These are phyloP conservation scores for Fusarium udum DNA, from an alignment of 2,329 filamentous ascomycete species.

Conservation along the genomic window DNA sequence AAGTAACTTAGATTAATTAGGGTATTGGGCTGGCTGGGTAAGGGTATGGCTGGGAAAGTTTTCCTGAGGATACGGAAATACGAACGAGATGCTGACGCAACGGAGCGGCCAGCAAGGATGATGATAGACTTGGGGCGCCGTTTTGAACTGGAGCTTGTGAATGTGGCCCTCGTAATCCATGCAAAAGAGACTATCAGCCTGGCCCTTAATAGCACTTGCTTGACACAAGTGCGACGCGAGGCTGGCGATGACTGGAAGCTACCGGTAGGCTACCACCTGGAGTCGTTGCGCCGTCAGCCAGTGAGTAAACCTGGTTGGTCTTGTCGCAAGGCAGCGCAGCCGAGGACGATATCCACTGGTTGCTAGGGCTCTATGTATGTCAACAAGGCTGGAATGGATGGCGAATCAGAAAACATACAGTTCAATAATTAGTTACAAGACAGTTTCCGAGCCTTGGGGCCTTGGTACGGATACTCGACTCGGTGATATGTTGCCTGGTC, in stretches of 20 bases:
- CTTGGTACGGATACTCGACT: background rate
- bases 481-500: slow-evolving; percentile 7
- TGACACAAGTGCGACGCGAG: slow-evolving; percentile 37
- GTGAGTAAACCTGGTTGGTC: slow-evolving; percentile 10
- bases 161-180: slow-evolving; percentile 22
- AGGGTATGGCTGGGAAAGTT: slow-evolving; percentile 13
- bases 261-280: slow-evolving; percentile 25
- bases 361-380: slow-evolving; percentile 28
- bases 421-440: slow-evolving; percentile 1
- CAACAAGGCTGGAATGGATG: slow-evolving; percentile 38
- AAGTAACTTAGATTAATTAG: slow-evolving; percentile 23
- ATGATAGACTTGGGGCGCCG: slow-evolving; percentile 16
- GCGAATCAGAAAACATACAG: slow-evolving; percentile 11
- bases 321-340: slow-evolving; percentile 31
- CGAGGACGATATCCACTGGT: slow-evolving; percentile 25
- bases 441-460: slow-evolving; percentile 16
- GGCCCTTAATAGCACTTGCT: slow-evolving; percentile 31
- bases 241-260: slow-evolving; percentile 26
- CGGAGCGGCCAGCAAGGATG: slow-evolving; percentile 29
- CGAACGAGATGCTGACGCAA: slow-evolving; percentile 39
- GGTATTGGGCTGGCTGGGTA: slow-evolving; percentile 1
- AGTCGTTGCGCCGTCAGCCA: slow-evolving; percentile 26
- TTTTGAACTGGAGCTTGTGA: slow-evolving; percentile 22
- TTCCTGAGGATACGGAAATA: slow-evolving; percentile 36
- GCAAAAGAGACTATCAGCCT: slow-evolving; percentile 31